Base-by-base conservation (phyloP, 2,329 filamentous ascomycete species). In the Aspergillus novoparasiticus region DNA sequence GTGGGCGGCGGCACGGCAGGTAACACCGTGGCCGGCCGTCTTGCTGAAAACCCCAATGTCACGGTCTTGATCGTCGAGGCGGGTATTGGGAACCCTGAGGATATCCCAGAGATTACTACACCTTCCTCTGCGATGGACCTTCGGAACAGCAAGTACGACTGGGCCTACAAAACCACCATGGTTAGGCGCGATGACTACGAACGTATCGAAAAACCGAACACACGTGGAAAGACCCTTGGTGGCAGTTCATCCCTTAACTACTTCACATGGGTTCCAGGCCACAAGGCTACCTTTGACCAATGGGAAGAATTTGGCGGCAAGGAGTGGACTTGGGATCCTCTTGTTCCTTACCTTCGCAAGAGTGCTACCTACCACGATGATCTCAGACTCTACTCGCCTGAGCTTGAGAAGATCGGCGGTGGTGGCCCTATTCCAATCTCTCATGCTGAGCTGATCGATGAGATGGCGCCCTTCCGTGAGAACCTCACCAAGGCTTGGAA, bases 131-230 rank as follows among this genome's bases (percentile, higher is more conserved):
- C 86, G 23, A 84, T 89, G 68, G 79, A 82, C 4, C 80, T 88
- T 0, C 82, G 86, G n/a, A 81, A 80, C 26, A 85, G 83, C 72
- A 74, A 86, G 69, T 82, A 87, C 67, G 86, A 89, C 73, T 88
- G 85, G 85, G 79, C 79, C 0, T 89, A 87, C 75, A 88, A 89
- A 76, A 85, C 85, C 1, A 87, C 85, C 32, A 83, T 89, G 76
- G 82, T 89, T 70, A 81, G 86, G 54, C 71, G 72, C 11, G 69
- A 72, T 19, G 72, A 89, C 68, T 89, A 88, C 70, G 83, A 84
- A 57, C 84, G 87, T 12, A 78, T 88, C 41, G 86, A 89, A 71
- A 88, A 88, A 77, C 86, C 86, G 53, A 88, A 89, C 70, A 87
- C 86, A 6, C 82, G 86, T 45, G 84, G 87, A 11, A 87, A 86